phyloP scores from a whole-genome alignment of 345 rosid species.

The Firmiana major region DNA sequence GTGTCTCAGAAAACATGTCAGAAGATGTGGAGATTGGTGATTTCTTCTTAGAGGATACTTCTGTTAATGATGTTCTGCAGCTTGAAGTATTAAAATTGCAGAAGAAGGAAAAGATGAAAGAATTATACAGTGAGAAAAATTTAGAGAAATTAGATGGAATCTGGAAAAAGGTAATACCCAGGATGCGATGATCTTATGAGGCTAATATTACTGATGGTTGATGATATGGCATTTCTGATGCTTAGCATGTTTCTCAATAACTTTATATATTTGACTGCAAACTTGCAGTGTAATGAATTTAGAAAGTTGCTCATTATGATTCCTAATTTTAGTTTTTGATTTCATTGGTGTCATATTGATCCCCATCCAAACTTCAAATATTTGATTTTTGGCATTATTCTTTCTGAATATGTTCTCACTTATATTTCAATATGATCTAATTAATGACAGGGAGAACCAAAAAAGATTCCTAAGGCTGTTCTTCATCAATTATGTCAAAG shows the following conservation, averaged over 20 bases:
- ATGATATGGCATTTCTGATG: neutral
- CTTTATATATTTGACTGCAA: neutral
- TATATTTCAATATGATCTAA: slow-evolving; percentile 18
- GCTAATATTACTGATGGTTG: neutral
- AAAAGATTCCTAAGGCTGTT: slow-evolving; percentile 75
- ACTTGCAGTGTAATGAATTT: neutral
- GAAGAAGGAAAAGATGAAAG: slow-evolving; percentile 63
- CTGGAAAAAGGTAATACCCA: slow-evolving; percentile 80
- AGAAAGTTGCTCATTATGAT: neutral
- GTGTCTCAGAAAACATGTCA: slow-evolving; percentile 31
- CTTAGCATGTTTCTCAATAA: neutral
- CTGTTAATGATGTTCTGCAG: slow-evolving; percentile 34
- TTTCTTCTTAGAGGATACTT: slow-evolving; percentile 54
- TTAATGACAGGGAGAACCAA: slow-evolving; percentile 58
- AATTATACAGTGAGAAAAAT: slow-evolving; percentile 56
- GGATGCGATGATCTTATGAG: neutral
- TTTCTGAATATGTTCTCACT: neutral
- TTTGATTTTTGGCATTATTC: neutral
- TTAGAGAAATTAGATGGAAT: slow-evolving; percentile 72
- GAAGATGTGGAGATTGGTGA: slow-evolving; percentile 67
- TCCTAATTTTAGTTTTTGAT: neutral
- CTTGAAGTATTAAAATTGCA: slow-evolving; percentile 58
- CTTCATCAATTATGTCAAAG: slow-evolving; percentile 90
- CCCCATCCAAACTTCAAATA: neutral
- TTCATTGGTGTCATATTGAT: neutral